Base-by-base conservation (phyloP, 2,329 filamentous ascomycete species). In the Neopestalotiopsis sp. region DNA sequence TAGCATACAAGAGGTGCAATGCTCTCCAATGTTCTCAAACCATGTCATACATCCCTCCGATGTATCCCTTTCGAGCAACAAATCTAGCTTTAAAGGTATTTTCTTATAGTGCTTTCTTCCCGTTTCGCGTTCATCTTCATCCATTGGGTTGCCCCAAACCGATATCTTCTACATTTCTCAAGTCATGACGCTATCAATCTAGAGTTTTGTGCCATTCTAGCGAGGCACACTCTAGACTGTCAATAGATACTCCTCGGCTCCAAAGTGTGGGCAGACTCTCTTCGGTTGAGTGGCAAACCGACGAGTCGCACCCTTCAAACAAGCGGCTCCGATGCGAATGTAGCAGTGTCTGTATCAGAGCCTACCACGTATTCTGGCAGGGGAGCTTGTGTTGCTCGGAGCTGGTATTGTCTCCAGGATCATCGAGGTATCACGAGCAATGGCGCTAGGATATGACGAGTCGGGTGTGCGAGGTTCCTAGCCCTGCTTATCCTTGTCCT, bases 401-500 rank as follows among this genome's bases (percentile, higher is more conserved):
- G 49, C 49, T 14, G 13, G 17, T 13, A 17, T 56, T 56, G 20
- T 10, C 32, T 62, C n/a, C 14, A 20, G 2, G 28, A 40, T n/a
- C 12, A 14, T 30, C 17, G 40, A n/a, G 40, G 59, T 20, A 30
- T 62, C 59, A 34, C 59, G 28, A 62, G 59, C n/a, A 20, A 62
- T 20, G 30, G n/a, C 59, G 20, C 28, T 17, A 9, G n/a, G 40
- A 13, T 10, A 9, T 40, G 59, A 4, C 32, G 59, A 17, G 24
- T n/a, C 20, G 59, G 28, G 7, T 24, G 12, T 62, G 59, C 59
- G 7, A 17, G 59, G 30, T 14, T 62, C 32, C 59, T 62, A 62
- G 14, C 9, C 59, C 59, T 38, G 59, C 59, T 62, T 62, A 17
- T 40, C 59, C 69, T 78, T 77, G 62, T 49, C 30, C 10, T 81